Base-by-base conservation (phyloP, 768 basidiomycete genomes). In the Inosperma sp. region DNA sequence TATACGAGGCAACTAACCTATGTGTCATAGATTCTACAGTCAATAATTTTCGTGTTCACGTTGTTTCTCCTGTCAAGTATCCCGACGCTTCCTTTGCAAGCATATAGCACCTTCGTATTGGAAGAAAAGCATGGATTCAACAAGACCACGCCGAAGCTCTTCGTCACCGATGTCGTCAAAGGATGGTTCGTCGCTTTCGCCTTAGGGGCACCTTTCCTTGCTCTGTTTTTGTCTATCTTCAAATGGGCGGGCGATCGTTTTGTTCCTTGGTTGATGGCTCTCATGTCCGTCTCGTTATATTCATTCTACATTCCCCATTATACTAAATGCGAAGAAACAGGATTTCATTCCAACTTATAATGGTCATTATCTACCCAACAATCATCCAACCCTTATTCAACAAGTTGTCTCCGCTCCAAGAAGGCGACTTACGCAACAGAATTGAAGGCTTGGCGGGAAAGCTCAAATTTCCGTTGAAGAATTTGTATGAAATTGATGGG, bases 121-220 rank as follows among this genome's bases (percentile, higher is more conserved):
- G 96, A 98, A 69, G 87, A 95, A 64, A 87, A 85, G 56, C 92
- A 96, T 56, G 94, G 94, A 1, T 98, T 97, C 77, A 99, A 98
- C 78, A 96, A 98, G 71, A 93, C 84, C 5, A 90, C 93, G 0
- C 79, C 81, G 1, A 59, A 60, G 13, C 71, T 94, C 3, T 98
- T 90, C 67, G 64, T 93, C 46, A 69, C 76, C 2, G 95, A 99
- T 66, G 63, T 89, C 30, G 25, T 94, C 60, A 97, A 96, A 67
- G 76, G 82, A 26, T 92, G 84, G 86, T 69, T 70, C 8, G 64
- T 95, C 45, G 81, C 79, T 8, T 76, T 85, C 51, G 78, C 68
- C 35, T 72, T 98, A 14, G 91, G 93, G 6, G 74, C 85, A 0
- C 95, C 95, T 0, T 88, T 96, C 72, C 76, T 96, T 35, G 84